Evolutionary conservation across 345 rosid genomes (phyloP), one percentile per base, ranked within the genome.

Genomic region (Gossypioides kirkii): DNA sequence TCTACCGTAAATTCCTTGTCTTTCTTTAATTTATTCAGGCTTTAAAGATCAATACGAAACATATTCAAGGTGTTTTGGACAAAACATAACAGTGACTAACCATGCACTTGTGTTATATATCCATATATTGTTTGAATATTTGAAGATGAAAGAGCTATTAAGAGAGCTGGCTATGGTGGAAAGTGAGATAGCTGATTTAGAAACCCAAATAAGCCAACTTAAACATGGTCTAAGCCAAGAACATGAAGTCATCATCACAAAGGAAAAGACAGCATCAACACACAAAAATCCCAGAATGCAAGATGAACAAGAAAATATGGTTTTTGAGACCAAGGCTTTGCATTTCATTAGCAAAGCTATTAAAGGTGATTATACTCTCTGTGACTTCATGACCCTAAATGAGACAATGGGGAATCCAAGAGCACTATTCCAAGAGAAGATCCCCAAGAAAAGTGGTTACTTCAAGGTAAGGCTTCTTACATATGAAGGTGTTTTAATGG

Each of bases 281-380:
- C 84, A 73, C 56, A 83, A 73, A 36, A 81, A 74, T 77, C 87
- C 87, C 43, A 25, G 84, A 75, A 78, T 74, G 28, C 86, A 82
- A 77, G 72, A 45, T 56, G 71, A 38, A 26, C 86, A 80, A 8
- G 90, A 84, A 17, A 86, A 81, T 70, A 45, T 80, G 73, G 76
- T 82, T 25, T 90, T 91, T 73, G 96, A 84, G 56, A 87, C 98
- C 60, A 88, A 90, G 86, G 90, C 98, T 4, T 71, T 94, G 81
- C 97, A 90, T 81, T 94, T 94, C 80, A 94, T 94, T 38, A 90
- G 91, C 72, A 94, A 91, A 82, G 91, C 98, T 49, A 94, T 94
- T 43, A 88, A 90, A 74, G 93, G 90, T 2, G 97, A 90, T 76
- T 91, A 86, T 60, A 60, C 73, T 26, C 72, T 78, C 4, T 84